Conservation (phyloP, 2,329 filamentous ascomycete species). For the Xylariaceae sp. region DNA sequence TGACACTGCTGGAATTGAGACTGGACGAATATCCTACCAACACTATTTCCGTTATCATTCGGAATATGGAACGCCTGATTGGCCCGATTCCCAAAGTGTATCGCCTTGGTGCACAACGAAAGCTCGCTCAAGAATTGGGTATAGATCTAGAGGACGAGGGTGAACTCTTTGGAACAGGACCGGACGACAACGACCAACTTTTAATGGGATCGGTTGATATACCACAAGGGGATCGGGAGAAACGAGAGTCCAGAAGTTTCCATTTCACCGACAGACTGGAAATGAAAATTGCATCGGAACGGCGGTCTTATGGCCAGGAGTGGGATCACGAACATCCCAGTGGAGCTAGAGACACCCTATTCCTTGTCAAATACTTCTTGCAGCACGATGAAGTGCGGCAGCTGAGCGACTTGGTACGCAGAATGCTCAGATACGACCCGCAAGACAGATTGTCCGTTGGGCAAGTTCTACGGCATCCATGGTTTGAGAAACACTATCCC, state of each 20-base stretch:
- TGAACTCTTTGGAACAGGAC: neutral
- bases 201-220: constrained; percentile 1
- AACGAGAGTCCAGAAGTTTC: neutral
- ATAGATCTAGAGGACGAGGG: neutral
- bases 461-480: constrained; percentile 1
- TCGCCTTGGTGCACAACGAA: neutral
- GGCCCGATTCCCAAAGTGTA: neutral
- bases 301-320: neutral
- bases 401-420: constrained; percentile 6
- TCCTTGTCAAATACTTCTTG: neutral
- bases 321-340: neutral
- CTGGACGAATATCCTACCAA: neutral
- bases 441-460: neutral
- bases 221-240: neutral
- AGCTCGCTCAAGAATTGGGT: neutral
- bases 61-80: constrained; percentile 2
- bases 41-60: neutral
- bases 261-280: neutral
- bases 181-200: neutral
- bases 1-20: constrained; percentile 10
- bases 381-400: constrained; percentile 1
- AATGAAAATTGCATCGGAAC: constrained; percentile 3
- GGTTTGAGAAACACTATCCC: constrained; percentile 4
- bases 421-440: constrained; percentile 8
- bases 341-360: neutral